Evolutionary conservation across 257 asterid species (phyloP), one percentile per base, ranked within the genome.

Genomic region (Leonotis leonurus): DNA sequence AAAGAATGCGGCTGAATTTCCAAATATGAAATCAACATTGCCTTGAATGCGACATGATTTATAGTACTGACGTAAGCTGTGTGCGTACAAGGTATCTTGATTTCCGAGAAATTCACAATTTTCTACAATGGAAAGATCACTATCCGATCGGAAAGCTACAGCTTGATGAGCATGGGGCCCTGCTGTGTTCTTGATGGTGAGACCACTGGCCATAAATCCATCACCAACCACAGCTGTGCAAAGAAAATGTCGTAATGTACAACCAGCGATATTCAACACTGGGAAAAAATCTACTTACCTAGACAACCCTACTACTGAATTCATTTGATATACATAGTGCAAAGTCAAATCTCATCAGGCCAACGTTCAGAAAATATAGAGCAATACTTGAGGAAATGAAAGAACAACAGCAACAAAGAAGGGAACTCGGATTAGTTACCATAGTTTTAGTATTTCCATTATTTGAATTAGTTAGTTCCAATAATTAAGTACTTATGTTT

Each of bases 141-240:
- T 75, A 8, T 70, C 70, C 1, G 82, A 76, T 35, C 87, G 71
- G 68, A 78, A 81, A 25, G 87, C 87, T 61, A 81, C 87, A 10
- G 87, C 87, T 73, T 81, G 84, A 56, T 73, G 77, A 18, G 84
- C 78, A 35, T 37, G 68, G 4, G 84, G 75, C n/a, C 84, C 87
- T 16, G 84, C 84, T 51, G 82, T 76, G 65, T 81, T 81, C 65
- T 78, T 60, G 61, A 81, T 36, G 1, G 84, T 78, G 62, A 81
- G 51, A 24, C 72, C 81, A 29, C 67, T 71, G 0, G 84, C 84
- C 87, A 81, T 81, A 62, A 81, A 81, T 54, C 84, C 82, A 66
- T 81, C 84, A 1, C 87, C 84, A 14, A 58, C 64, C 1, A 76
- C 81, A n/a, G 73, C 84, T 21, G n/a, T 9, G 16, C 18, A 35